Evolutionary conservation across 2,329 filamentous ascomycete genomes (phyloP), one percentile per base, ranked within the genome.

Genomic region (Phialocephala sp.): DNA sequence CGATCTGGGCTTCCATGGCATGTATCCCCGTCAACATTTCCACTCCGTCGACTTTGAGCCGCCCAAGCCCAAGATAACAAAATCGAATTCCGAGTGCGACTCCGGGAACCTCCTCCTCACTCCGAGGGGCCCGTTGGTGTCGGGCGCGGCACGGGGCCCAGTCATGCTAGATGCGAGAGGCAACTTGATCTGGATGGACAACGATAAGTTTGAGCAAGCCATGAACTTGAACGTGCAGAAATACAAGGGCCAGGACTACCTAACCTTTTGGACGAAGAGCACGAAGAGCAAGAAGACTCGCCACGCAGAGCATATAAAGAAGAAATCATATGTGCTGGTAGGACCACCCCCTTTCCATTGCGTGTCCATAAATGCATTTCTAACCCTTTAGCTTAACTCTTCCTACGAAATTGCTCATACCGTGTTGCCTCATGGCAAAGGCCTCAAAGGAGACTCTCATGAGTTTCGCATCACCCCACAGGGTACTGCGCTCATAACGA

Each of bases 21-120:
- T 64, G 5, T 68, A 68, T 60, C 68, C 68, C 22, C 63, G 59
- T 32, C 68, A 67, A 41, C 65, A 64, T 58, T 69, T 66, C 43
- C 63, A 66, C 41, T 67, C 68, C 20, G 63, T 68, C 20, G 63
- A 66, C 24, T 60, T 69, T 11, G 62, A 69, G 50, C 50, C 67
- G 32, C 67, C 65, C 1, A 43, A 24, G 36, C 65, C 63, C 12
- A 60, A 52, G 50, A 63, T 69, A 41, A 68, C 65, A 52, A 52
- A 68, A 55, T 68, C 66, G 62, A 64, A 68, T 55, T 57, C 59
- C n/a, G 43, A 59, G 20, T 68, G 68, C 62, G 62, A 68, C 39
- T 41, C 36, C 14, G 68, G 64, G 36, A 63, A 68, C 20, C 24
- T 68, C 1, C 52, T 69, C 15, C 52, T 69, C 45, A 69, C 67